phyloP scores from a whole-genome alignment of 192 early-diverging fungal species.

The Glomus cerebriforme region DNA sequence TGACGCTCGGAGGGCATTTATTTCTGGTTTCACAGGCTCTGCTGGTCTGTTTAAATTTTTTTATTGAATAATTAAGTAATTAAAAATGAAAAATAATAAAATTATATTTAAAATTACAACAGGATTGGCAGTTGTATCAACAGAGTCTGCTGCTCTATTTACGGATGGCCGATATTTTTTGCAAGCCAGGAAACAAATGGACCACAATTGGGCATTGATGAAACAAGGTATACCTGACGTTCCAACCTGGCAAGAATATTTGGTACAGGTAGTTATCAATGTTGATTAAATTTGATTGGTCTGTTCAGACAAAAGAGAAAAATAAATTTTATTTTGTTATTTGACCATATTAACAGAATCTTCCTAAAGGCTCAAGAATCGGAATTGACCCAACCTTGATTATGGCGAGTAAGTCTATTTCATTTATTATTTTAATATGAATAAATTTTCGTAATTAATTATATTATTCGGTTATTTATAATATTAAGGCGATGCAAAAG shows the following conservation, averaged over 20 bases:
- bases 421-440: background rate
- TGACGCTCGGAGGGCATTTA: conserved; percentile 87
- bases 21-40: conserved; percentile 97
- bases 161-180: conserved; percentile 98
- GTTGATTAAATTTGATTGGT: too few relatives aligned
- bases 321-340: background rate
- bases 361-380: conserved; percentile 77
- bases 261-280: conserved; percentile 60
- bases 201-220: conserved; percentile 92
- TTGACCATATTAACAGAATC: conserved; percentile 41
- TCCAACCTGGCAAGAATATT: conserved; percentile 88
- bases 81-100: background rate
- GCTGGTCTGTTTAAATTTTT: conserved; percentile 59
- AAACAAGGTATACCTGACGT: conserved; percentile 87
- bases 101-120: background rate
- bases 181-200: conserved; percentile 91
- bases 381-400: conserved; percentile 92
- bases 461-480: background rate
- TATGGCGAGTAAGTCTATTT: conserved; percentile 59
- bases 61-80: conserved; percentile 23
- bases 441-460: background rate
- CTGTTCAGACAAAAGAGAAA: background rate
- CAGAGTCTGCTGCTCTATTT: conserved; percentile 81
- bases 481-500: conserved; percentile 52
- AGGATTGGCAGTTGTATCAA: conserved; percentile 85